A percentile compares a stretch with the other conserved stretches of the same genome.
Evolutionary conservation across 768 basidiomycete species (phyloP).

Genomic region (Xanthoconium stramineum): DNA sequence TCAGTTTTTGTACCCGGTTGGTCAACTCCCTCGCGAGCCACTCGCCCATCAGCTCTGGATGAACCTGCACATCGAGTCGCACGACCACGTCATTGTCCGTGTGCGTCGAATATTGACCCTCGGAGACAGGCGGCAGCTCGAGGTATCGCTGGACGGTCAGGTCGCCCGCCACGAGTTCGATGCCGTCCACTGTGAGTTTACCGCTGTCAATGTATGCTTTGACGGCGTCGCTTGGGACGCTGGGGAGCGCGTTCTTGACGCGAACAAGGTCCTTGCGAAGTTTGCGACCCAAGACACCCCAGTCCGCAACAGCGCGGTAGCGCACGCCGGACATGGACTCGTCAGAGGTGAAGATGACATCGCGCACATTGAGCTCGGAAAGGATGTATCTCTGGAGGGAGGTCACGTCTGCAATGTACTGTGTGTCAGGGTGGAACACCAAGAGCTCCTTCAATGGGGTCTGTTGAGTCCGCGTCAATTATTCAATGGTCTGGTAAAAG

Average conservation of each 20-base stretch:
- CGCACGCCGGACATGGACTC: slow-evolving; percentile 82
- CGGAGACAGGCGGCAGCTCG: slow-evolving; percentile 60
- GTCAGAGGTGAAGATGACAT: slow-evolving; percentile 85
- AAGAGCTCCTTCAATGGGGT: slow-evolving; percentile 90
- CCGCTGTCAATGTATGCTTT: slow-evolving; percentile 74
- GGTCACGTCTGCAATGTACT: slow-evolving; percentile 83
- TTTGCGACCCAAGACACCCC: slow-evolving; percentile 91
- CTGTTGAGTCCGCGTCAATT: slow-evolving; percentile 36
- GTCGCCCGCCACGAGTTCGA: slow-evolving; percentile 88
- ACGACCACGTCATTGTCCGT: slow-evolving; percentile 95
- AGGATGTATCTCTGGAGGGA: slow-evolving; percentile 85
- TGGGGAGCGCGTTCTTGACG: slow-evolving; percentile 84
- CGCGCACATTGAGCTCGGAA: slow-evolving; percentile 93
- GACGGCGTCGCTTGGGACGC: slow-evolving; percentile 76
- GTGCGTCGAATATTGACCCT: slow-evolving; percentile 72
- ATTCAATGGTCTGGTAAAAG: background rate
- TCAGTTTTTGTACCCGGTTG: slow-evolving; percentile 89
- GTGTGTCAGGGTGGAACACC: slow-evolving; percentile 85
- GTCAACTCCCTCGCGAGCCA: slow-evolving; percentile 88
- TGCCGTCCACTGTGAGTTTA: slow-evolving; percentile 82
- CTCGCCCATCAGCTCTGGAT: slow-evolving; percentile 82
- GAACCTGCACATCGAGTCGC: slow-evolving; percentile 83
- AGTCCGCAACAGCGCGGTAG: slow-evolving; percentile 92
- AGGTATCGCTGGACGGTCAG: slow-evolving; percentile 88
- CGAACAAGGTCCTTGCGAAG: slow-evolving; percentile 87